Conservation (phyloP, 139 green algal species). For the Coccomyxa sp. region DNA sequence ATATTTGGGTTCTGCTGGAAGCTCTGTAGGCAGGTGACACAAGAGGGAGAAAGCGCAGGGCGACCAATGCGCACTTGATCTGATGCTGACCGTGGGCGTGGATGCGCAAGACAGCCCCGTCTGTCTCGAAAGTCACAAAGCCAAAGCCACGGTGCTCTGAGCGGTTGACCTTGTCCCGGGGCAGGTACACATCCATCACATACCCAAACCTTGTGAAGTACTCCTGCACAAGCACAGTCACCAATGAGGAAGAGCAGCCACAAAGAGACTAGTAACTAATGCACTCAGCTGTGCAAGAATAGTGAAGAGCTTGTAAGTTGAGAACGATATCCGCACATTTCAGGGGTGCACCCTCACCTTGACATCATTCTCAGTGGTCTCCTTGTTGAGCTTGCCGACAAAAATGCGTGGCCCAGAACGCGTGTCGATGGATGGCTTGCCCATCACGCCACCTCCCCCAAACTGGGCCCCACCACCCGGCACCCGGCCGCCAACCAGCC, state of each 20-base stretch:
- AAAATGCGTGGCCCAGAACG: conserved; percentile 79
- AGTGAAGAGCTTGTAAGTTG: neutral
- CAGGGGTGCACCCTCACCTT: neutral
- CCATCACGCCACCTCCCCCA: neutral
- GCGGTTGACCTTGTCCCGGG: conserved; percentile 49
- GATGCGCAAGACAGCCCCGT: conserved; percentile 66
- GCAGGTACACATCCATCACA: conserved; percentile 91
- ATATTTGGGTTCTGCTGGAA: neutral
- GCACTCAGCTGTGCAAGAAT: too few relatives aligned
- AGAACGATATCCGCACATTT: neutral
- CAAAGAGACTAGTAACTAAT: too few relatives aligned
- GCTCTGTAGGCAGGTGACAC: neutral
- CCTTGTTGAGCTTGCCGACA: conserved; percentile 83
- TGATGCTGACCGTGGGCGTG: conserved; percentile 32
- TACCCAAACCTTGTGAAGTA: conserved; percentile 83
- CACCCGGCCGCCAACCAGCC: too few relatives aligned
- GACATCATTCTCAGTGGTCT: conserved; percentile 72
- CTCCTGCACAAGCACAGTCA: conserved; percentile 46
- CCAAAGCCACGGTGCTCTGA: conserved; percentile 83
- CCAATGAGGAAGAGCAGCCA: neutral
- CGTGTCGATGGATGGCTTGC: neutral
- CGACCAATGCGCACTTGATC: conserved; percentile 21
- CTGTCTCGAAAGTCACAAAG: conserved; percentile 90
- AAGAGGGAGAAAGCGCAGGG: neutral
- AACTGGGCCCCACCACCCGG: neutral